These are phyloP conservation scores for Claviceps sorghi DNA, from an alignment of 2,329 filamentous ascomycete genomes.

Conservation along the genomic window DNA sequence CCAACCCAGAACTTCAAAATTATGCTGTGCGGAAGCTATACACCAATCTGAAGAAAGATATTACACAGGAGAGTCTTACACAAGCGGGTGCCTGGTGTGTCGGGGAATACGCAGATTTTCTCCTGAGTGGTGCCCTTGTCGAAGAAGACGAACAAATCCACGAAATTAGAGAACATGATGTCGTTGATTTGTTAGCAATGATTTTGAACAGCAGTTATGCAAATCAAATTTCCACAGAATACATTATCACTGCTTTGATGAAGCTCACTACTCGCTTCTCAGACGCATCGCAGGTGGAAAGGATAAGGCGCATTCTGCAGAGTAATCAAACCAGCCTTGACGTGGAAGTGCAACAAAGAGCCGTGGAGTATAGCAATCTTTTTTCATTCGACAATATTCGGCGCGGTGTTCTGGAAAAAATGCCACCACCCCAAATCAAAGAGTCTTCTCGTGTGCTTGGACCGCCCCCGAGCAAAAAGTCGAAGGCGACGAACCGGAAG, in stretches of 20 bases:
- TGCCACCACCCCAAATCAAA: slow-evolving; percentile 93
- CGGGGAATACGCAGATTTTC: slow-evolving; percentile 84
- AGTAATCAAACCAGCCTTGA: slow-evolving; percentile 75
- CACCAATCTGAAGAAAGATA: slow-evolving; percentile 79
- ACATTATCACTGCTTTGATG: slow-evolving; percentile 88
- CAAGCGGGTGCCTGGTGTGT: slow-evolving; percentile 94
- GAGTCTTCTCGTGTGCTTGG: slow-evolving; percentile 87
- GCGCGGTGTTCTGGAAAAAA: slow-evolving; percentile 84
- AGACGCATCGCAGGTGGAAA: slow-evolving; percentile 73
- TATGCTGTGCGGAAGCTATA: slow-evolving; percentile 96
- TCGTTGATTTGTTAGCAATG: slow-evolving; percentile 81
- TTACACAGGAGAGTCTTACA: slow-evolving; percentile 90
- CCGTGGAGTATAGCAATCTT: slow-evolving; percentile 91
- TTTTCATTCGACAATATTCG: slow-evolving; percentile 81
- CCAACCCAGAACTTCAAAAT: slow-evolving; percentile 84
- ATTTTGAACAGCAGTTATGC: slow-evolving; percentile 93
- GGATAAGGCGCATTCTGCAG: slow-evolving; percentile 64
- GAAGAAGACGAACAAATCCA: slow-evolving; percentile 83
- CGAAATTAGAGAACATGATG: slow-evolving; percentile 70
- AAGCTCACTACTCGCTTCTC: slow-evolving; percentile 83
- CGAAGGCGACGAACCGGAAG: slow-evolving; percentile 57
- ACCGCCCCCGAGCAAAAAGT: slow-evolving; percentile 52
- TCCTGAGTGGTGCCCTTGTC: slow-evolving; percentile 80
- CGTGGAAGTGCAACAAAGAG: slow-evolving; percentile 89
- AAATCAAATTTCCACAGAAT: slow-evolving; percentile 81